phyloP scores from a whole-genome alignment of 192 early-diverging fungal species.

The Pilobolus umbonatus region DNA sequence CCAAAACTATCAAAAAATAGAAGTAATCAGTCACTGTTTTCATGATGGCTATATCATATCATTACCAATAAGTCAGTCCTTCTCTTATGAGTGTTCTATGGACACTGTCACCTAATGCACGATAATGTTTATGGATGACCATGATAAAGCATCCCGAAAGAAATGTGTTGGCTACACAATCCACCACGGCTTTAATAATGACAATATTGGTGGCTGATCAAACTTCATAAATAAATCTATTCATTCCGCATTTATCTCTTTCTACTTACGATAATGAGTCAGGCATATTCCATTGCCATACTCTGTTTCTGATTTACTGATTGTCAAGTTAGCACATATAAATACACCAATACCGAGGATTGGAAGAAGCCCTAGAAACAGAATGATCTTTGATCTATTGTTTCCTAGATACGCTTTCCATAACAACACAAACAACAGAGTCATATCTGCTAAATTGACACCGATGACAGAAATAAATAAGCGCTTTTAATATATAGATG shows the following conservation, averaged over 20 bases:
- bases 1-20: constrained; percentile 20
- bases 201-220: constrained; percentile 18
- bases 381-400: constrained; percentile 23
- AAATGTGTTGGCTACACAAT: constrained; percentile 25
- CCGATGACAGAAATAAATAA: constrained; percentile 28
- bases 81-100: constrained; percentile 28
- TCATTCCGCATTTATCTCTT: background rate
- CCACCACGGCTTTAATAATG: constrained; percentile 18
- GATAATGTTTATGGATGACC: constrained; percentile 32
- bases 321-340: constrained; percentile 20
- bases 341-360: constrained; percentile 21
- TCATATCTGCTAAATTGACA: constrained; percentile 28
- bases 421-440: constrained; percentile 20
- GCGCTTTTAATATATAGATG: constrained; percentile 6
- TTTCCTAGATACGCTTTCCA: constrained; percentile 34
- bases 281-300: constrained; percentile 11
- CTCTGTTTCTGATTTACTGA: constrained; percentile 12
- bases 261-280: constrained; percentile 29
- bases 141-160: constrained; percentile 27
- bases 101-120: constrained; percentile 24
- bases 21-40: background rate
- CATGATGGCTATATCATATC: background rate
- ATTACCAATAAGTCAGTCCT: constrained; percentile 31
- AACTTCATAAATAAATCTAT: background rate
- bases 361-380: constrained; percentile 13